These are phyloP conservation scores for Neurospora crassa DNA, from an alignment of 2,329 filamentous ascomycete species.

Conservation along the genomic window DNA sequence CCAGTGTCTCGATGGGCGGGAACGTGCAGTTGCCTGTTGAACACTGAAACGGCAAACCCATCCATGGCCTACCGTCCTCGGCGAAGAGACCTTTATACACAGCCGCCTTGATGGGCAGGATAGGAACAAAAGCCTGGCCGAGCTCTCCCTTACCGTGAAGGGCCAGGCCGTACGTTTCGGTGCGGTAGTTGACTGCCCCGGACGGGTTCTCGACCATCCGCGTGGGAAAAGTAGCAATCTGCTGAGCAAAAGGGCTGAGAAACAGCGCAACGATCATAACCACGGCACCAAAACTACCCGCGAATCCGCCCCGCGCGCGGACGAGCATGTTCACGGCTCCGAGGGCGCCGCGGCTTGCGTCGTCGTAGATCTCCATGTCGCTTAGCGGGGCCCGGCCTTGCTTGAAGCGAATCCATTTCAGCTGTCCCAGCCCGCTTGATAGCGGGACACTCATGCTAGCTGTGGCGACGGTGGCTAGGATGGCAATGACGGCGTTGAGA, in stretches of 20 bases:
- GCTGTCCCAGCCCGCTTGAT: constrained; percentile 22
- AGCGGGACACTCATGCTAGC: constrained; percentile 22
- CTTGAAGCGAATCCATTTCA: constrained; percentile 26
- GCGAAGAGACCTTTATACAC: constrained; percentile 27
- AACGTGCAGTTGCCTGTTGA: constrained; percentile 23
- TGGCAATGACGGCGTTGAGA: constrained; percentile 24
- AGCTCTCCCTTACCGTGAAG: constrained; percentile 14
- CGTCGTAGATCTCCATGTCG: constrained; percentile 25
- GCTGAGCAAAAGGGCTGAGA: constrained; percentile 24
- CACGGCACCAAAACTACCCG: constrained; percentile 21
- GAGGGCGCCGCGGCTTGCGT: constrained; percentile 24
- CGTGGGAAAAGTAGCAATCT: constrained; percentile 22
- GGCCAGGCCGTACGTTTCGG: constrained; percentile 21
- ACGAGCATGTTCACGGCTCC: constrained; percentile 22
- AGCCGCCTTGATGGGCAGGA: constrained; percentile 24
- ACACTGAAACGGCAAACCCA: constrained; percentile 20
- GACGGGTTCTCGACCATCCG: constrained; percentile 9
- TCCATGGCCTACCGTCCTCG: constrained; percentile 21
- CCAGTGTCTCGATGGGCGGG: constrained; percentile 21
- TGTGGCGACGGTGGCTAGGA: constrained; percentile 22
- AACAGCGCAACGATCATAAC: constrained; percentile 21
- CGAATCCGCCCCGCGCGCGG: constrained; percentile 21
- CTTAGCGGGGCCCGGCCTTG: constrained; percentile 19
- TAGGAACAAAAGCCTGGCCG: constrained; percentile 22
- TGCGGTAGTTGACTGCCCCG: constrained; percentile 20